Evolutionary conservation across 2,329 filamentous ascomycete genomes (phyloP), one percentile per base, ranked within the genome.

Genomic region (Beauveria sp.): DNA sequence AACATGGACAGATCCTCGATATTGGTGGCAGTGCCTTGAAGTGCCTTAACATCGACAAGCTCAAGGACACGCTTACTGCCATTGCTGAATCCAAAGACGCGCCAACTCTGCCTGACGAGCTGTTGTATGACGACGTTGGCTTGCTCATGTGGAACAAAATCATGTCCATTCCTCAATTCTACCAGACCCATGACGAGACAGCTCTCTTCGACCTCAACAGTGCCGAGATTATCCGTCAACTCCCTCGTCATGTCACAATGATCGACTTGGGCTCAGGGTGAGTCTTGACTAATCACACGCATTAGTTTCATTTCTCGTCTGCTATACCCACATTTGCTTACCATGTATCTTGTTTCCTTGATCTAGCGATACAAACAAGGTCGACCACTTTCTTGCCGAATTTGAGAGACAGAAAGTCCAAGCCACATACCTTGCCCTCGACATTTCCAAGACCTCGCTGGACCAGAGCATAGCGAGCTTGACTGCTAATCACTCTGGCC

Each of bases 221-320:
- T 7, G 57, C 64, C n/a, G 70, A 74, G 2, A 70, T 77, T 61
- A 72, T 72, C n/a, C 60, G 60, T 20, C 67, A 65, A 14, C 63
- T 74, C 31, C 62, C 69, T 22, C 63, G 67, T 12, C 70, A 70
- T 14, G 69, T 73, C 43, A 73, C 72, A 46, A 69, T 77, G 64
- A 66, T 77, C 60, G 76, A 77, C 63, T 70, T 77, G 31, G 76
- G 76, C 64, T 75, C 75, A 20, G 76, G 76, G 75, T 77, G 67
- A 71, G 75, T 72, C 22, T 59, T 57, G 40, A 56, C 64, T 54
- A 34, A n/a, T 58, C 8, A 16, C 40, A 46, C 49, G 42, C 55
- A 16, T 24, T 14, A 42, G 20, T 26, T 26, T n/a, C 58, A 26
- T 64, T 60, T 64, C 24, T 68, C 64, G 14, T 45, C 10, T 18